Evolutionary conservation across 106 monocot species (phyloP).

Genomic region (Gastrodia elata): DNA sequence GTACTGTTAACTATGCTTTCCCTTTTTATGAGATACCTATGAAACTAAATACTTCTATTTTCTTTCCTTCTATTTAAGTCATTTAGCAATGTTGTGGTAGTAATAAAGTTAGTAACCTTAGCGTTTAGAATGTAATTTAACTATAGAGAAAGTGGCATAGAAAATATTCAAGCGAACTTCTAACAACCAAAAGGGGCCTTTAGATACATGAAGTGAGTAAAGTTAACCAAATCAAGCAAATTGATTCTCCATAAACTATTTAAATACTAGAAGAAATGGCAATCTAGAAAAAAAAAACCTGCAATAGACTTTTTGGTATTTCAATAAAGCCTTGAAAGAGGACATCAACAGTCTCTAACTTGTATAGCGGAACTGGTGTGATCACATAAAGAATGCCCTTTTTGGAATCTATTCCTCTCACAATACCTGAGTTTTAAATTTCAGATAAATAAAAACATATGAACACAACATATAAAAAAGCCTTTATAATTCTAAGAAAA

Average conservation of each 20-base stretch:
- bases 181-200: too few species aligned
- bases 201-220: too few species aligned
- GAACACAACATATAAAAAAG: neutral
- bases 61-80: too few species aligned
- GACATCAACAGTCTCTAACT: slow-evolving; percentile 67
- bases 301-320: slow-evolving; percentile 61
- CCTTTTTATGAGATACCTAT: too few species aligned
- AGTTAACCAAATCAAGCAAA: too few species aligned
- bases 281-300: slow-evolving; percentile 30
- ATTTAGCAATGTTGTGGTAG: too few species aligned
- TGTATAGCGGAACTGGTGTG: slow-evolving; percentile 50
- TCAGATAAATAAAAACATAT: neutral
- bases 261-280: too few species aligned
- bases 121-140: too few species aligned
- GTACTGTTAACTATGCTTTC: too few species aligned
- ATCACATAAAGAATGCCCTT: slow-evolving; percentile 61
- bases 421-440: slow-evolving; percentile 46
- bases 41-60: too few species aligned
- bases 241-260: too few species aligned
- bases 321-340: slow-evolving; percentile 84
- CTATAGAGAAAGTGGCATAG: neutral
- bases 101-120: neutral
- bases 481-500: neutral
- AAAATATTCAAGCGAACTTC: neutral
- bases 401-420: slow-evolving; percentile 59